Conservation (phyloP, 495 filamentous ascomycete species). For the Trichoderma asperelloides region DNA sequence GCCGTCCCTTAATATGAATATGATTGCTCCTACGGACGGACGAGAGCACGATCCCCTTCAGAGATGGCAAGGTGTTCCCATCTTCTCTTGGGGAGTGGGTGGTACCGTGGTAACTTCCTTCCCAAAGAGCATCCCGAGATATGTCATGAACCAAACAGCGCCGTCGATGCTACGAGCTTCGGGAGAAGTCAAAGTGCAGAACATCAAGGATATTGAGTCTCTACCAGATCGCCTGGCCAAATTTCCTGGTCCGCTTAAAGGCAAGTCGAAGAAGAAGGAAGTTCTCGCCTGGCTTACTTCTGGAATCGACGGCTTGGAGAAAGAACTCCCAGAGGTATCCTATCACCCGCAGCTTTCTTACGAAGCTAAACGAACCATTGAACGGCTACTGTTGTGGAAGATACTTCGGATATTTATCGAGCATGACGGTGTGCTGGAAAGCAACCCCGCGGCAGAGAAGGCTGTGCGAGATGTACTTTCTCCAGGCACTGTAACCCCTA, state of each 20-base stretch:
- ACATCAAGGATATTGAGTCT: constrained; percentile 59
- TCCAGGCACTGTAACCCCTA: constrained; percentile 33
- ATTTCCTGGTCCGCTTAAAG: constrained; percentile 84
- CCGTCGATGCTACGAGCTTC: constrained; percentile 78
- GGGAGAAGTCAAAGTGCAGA: constrained; percentile 71
- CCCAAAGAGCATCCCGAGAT: constrained; percentile 80
- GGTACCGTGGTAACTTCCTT: constrained; percentile 78
- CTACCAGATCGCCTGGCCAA: constrained; percentile 60
- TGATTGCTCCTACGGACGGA: constrained; percentile 64
- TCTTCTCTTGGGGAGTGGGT: constrained; percentile 82
- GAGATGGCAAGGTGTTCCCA: constrained; percentile 82
- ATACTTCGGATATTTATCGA: constrained; percentile 72
- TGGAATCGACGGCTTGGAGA: constrained; percentile 65
- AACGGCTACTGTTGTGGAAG: constrained; percentile 84
- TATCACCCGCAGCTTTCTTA: constrained; percentile 35
- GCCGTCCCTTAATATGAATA: constrained; percentile 29
- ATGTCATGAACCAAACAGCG: constrained; percentile 57
- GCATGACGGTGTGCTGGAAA: constrained; percentile 73
- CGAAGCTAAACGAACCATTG: constrained; percentile 60
- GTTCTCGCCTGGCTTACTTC: constrained; percentile 68
- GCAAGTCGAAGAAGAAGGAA: constrained; percentile 94
- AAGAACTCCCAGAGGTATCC: constrained; percentile 40
- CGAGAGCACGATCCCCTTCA: constrained; percentile 67
- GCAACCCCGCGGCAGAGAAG: constrained; percentile 60
- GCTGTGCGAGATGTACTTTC: constrained; percentile 66